These are phyloP conservation scores for Phialophora tarda DNA, from an alignment of 2,329 filamentous ascomycete genomes.

Conservation along the genomic window DNA sequence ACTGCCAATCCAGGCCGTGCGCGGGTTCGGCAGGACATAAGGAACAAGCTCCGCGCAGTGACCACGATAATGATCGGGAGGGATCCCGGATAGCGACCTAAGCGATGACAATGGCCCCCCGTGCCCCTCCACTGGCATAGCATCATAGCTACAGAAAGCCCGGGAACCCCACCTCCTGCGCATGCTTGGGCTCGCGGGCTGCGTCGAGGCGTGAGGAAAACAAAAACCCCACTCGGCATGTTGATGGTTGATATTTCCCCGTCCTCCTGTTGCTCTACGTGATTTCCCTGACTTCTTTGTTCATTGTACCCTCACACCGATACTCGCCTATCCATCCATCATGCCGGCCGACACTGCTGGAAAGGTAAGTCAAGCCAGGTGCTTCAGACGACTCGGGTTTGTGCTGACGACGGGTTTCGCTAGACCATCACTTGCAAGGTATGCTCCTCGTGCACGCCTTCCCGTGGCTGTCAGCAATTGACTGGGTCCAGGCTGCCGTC, in stretches of 20 bases:
- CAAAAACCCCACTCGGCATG: slow-evolving; percentile 16
- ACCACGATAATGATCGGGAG: slow-evolving; percentile 8
- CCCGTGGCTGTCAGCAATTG: slow-evolving; percentile 15
- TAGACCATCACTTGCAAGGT: slow-evolving; percentile 92
- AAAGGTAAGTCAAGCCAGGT: slow-evolving; percentile 34
- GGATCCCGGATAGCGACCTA: slow-evolving; percentile 10
- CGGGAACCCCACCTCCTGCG: slow-evolving; percentile 18
- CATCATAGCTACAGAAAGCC: slow-evolving; percentile 5
- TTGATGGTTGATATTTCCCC: slow-evolving; percentile 8
- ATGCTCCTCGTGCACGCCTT: slow-evolving; percentile 31
- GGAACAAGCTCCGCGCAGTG: neutral
- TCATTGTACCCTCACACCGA: neutral
- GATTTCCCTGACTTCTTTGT: neutral
- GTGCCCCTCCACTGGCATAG: neutral
- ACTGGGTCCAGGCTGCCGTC: slow-evolving; percentile 72
- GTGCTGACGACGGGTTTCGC: slow-evolving; percentile 17
- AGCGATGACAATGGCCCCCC: neutral
- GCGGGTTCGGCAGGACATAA: neutral
- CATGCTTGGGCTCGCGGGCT: neutral
- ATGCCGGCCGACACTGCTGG: slow-evolving; percentile 39
- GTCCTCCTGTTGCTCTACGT: slow-evolving; percentile 6
- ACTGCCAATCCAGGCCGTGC: neutral
- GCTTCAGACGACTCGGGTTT: neutral
- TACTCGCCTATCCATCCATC: slow-evolving; percentile 10
- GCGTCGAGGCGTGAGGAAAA: slow-evolving; percentile 1